Percentiles rank a stretch among this genome's conserved stretches.
phyloP scores from a whole-genome alignment of 1,284 basidiomycete genomes.

The Malassezia cuniculi region DNA sequence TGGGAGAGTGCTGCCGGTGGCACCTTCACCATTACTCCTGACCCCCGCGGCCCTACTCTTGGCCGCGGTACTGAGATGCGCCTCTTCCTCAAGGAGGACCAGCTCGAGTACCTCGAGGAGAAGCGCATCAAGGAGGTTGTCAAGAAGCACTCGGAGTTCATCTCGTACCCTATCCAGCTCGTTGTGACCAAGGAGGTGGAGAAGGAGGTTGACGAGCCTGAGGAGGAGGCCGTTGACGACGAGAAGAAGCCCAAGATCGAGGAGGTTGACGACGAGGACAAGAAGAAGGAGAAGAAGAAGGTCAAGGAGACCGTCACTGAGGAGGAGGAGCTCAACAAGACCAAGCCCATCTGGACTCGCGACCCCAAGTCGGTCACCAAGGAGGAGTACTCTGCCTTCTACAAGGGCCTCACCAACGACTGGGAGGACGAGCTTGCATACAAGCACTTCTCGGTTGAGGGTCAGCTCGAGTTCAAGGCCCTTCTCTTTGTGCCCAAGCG shows the following conservation, averaged over 20 bases:
- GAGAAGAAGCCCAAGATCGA: slow-evolving; percentile 61
- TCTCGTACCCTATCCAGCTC: slow-evolving; percentile 98
- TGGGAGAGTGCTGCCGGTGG: slow-evolving; percentile 99
- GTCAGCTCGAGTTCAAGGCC: slow-evolving; percentile 98
- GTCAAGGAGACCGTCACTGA: slow-evolving; percentile 58
- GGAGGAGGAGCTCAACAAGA: slow-evolving; percentile 96
- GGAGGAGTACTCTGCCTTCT: slow-evolving; percentile 93
- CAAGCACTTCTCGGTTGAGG: slow-evolving; percentile 99
- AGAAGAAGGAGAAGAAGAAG: slow-evolving; percentile 69
- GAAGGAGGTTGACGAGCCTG: slow-evolving; percentile 68
- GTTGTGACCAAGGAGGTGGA: slow-evolving; percentile 98
- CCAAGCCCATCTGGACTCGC: slow-evolving; percentile 97
- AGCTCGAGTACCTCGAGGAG: slow-evolving; percentile 97
- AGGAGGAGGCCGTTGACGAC: slow-evolving; percentile 57
- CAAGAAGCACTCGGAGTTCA: slow-evolving; percentile 99
- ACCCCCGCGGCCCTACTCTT: slow-evolving; percentile 74
- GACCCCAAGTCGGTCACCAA: slow-evolving; percentile 83
- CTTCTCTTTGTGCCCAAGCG: slow-evolving; percentile 85
- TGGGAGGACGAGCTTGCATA: slow-evolving; percentile 97
- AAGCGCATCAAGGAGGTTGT: slow-evolving; percentile 99
- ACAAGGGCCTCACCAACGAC: slow-evolving; percentile 99
- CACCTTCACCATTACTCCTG: slow-evolving; percentile 95
- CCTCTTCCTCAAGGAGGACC: slow-evolving; percentile 95
- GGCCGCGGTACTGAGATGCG: slow-evolving; percentile 92
- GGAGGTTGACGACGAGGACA: slow-evolving; percentile 67